Evolutionary conservation across 306 rosid genomes (phyloP), one percentile per base, ranked within the genome.

Genomic region (Gillenia trifoliata): DNA sequence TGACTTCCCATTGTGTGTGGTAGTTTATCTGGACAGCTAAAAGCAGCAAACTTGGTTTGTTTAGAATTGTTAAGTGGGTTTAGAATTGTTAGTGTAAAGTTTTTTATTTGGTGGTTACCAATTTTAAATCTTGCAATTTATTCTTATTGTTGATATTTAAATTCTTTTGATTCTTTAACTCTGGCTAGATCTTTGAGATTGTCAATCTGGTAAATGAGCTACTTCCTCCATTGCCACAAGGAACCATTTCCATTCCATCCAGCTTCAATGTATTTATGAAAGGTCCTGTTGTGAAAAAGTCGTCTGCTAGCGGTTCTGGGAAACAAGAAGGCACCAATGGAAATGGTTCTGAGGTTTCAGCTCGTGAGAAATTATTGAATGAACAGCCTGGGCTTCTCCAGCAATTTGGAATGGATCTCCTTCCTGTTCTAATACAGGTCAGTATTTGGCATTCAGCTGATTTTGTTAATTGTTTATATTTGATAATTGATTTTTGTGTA

Each of bases 161-260:
- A 55, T 20, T 1, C 6, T 33, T 13, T 7, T 64, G 11, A 29
- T 59, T 22, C 40, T 19, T 74, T 17, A 25, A 23, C 4, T 62
- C 12, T 72, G 34, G 56, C 66, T 78, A 95, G 99, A 95, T 95
- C 74, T 95, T 87, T 85, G 99, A 92, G 89, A 92, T 95, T 73
- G 99, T 95, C 70, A 95, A 92, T 84, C 85, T 95, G 65, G 97
- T 93, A 72, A 95, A 95, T 80, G 99, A 95, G 86, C 97, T 95
- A 78, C 89, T 95, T 36, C 99, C 99, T 50, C 93, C 97, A 36
- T 83, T 95, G 76, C 99, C 99, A 5, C 93, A 92, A 85, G 99
- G 99, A 73, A 89, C 88, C 67, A 88, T 95, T 72, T 86, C 96
- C 78, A 92, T 90, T 25, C 97, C 97, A 13, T 74, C 87, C 70